Percentiles rank a stretch among this genome's conserved stretches.
Conservation (phyloP, 805 yeast species). For the Scheffersomyces coipomensis region DNA sequence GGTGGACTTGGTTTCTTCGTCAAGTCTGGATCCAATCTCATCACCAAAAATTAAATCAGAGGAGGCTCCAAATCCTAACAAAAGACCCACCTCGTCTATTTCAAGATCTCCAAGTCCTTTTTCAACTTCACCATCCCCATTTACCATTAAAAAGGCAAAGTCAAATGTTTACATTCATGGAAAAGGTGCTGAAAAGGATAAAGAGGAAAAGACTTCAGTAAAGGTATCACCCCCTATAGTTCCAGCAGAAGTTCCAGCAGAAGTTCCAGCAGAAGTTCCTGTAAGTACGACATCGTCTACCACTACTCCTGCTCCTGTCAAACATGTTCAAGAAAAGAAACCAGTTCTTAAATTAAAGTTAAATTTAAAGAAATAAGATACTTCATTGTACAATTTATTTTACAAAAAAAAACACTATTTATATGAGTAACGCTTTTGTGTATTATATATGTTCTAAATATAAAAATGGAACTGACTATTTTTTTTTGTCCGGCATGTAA, state of each 20-base stretch:
- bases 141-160: conserved; percentile 19
- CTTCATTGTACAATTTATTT: too few relatives aligned
- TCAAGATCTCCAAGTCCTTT: conserved; percentile 18
- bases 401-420: too few relatives aligned
- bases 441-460: too few relatives aligned
- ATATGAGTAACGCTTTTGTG: too few relatives aligned
- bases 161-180: conserved; percentile 27
- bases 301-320: background rate
- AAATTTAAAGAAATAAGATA: conserved; percentile 1
- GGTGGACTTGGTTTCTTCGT: too few relatives aligned
- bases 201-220: background rate
- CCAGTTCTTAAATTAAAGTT: conserved; percentile 2
- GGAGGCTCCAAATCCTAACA: too few relatives aligned
- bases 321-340: background rate
- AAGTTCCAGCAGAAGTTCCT: background rate
- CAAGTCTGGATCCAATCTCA: too few relatives aligned
- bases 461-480: too few relatives aligned
- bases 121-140: conserved; percentile 6
- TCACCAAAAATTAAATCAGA: too few relatives aligned
- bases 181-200: background rate
- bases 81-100: conserved; percentile 11
- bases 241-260: too few relatives aligned
- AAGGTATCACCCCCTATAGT: background rate
- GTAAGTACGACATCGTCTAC: background rate
- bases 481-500: too few relatives aligned